These are phyloP conservation scores for Calocera cornea DNA, from an alignment of 768 basidiomycete species.

Conservation along the genomic window DNA sequence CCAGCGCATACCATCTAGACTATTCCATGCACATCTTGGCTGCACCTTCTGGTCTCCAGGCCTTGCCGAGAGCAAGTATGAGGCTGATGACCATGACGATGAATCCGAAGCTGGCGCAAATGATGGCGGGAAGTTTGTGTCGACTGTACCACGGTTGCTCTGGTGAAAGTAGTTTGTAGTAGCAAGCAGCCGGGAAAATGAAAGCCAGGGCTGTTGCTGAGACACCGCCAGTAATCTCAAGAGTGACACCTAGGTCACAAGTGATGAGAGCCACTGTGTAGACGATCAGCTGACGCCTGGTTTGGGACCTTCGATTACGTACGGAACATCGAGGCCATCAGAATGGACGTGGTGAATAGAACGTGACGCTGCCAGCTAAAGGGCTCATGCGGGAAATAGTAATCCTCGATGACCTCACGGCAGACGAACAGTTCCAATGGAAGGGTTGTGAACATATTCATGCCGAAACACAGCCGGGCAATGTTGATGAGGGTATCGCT, in stretches of 20 bases:
- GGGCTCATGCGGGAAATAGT: slow-evolving; percentile 78
- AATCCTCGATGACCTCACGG: slow-evolving; percentile 92
- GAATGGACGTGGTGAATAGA: slow-evolving; percentile 76
- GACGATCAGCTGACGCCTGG: background rate
- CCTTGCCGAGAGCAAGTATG: slow-evolving; percentile 59
- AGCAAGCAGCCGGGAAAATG: slow-evolving; percentile 82
- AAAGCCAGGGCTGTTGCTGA: slow-evolving; percentile 64
- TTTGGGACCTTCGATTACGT: slow-evolving; percentile 19
- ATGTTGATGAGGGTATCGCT: slow-evolving; percentile 85
- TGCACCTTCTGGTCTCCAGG: slow-evolving; percentile 58
- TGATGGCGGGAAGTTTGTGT: slow-evolving; percentile 58
- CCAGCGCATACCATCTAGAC: background rate
- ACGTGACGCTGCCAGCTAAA: slow-evolving; percentile 76
- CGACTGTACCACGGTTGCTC: slow-evolving; percentile 51
- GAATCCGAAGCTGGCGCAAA: slow-evolving; percentile 60
- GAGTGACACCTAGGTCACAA: slow-evolving; percentile 94
- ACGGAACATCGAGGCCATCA: slow-evolving; percentile 74
- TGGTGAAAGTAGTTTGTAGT: slow-evolving; percentile 54
- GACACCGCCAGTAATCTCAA: slow-evolving; percentile 88
- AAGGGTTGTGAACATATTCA: slow-evolving; percentile 97
- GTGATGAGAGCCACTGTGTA: slow-evolving; percentile 71
- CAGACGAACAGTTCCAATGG: slow-evolving; percentile 96
- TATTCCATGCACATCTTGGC: slow-evolving; percentile 56
- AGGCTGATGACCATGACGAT: slow-evolving; percentile 68
- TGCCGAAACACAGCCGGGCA: slow-evolving; percentile 82